These are phyloP conservation scores for Lipomyces spencermartinsiae DNA, from an alignment of 805 yeast species.

Conservation along the genomic window DNA sequence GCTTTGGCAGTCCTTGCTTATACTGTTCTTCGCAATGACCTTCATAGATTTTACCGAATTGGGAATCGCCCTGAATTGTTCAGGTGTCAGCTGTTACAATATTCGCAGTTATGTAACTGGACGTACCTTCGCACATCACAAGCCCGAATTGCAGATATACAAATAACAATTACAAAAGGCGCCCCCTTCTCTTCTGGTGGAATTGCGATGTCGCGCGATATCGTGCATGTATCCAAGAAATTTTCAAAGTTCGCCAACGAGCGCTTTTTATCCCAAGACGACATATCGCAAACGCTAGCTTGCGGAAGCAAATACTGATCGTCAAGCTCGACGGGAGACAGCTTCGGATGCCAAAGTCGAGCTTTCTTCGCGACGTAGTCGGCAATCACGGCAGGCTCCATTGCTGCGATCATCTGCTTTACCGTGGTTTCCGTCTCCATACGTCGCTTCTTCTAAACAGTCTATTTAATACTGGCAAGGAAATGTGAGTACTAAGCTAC, in stretches of 20 bases:
- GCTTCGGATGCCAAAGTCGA: slow-evolving; percentile 22
- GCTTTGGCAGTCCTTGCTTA: slow-evolving; percentile 21
- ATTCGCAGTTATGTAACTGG: neutral
- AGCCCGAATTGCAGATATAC: slow-evolving; percentile 83
- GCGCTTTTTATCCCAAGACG: slow-evolving; percentile 19
- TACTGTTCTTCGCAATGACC: slow-evolving; percentile 32
- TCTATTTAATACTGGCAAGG: neutral
- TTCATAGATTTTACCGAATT: slow-evolving; percentile 25
- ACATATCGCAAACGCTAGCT: slow-evolving; percentile 24
- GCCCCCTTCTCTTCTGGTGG: slow-evolving; percentile 19
- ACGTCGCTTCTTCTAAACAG: slow-evolving; percentile 26
- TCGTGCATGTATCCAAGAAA: slow-evolving; percentile 13
- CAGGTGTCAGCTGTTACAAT: neutral
- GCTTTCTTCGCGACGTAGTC: slow-evolving; percentile 34
- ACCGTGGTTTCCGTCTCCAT: slow-evolving; percentile 30
- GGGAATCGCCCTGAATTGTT: slow-evolving; percentile 15
- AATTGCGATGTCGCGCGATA: slow-evolving; percentile 6
- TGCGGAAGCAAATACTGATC: slow-evolving; percentile 26
- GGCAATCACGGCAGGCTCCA: slow-evolving; percentile 23
- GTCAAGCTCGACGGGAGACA: slow-evolving; percentile 32
- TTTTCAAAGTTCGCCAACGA: slow-evolving; percentile 14
- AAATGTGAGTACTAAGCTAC: neutral
- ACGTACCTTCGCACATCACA: slow-evolving; percentile 66
- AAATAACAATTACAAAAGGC: slow-evolving; percentile 54
- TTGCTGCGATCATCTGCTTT: slow-evolving; percentile 20